Base-by-base conservation (phyloP, 306 rosid genomes). In the Prunus davidiana region DNA sequence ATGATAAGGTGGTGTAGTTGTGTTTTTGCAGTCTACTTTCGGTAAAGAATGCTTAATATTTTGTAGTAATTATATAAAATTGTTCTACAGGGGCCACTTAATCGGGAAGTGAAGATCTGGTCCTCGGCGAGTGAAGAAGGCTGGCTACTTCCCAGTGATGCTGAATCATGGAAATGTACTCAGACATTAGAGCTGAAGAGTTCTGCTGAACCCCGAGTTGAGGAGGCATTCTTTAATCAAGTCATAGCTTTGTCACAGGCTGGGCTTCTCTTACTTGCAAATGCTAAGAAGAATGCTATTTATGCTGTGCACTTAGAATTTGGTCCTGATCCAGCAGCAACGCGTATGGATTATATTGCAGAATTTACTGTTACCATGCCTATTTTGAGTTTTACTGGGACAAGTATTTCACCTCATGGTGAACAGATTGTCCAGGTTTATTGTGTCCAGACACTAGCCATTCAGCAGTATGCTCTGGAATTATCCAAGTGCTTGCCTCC, bases 391-490 rank as follows among this genome's bases (percentile, higher is more conserved):
- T 96, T 93, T 84, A 91, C 97, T 3, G 99, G 99, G 71, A 93
- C 93, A 55, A 89, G 93, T 86, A 80, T 95, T 77, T 82, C 91
- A 46, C 91, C 93, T 67, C 91, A 87, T 69, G 89, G 90, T 20
- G 96, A 91, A 73, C 96, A 96, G 76, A 80, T 87, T 78, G 89
- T 92, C 83, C 98, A 88, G 89, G 96, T 96, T 78, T 96, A 91
- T 88, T 96, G 99, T 82, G 99, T 96, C 80, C 98, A 96, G 85
- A 96, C 99, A 63, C 94, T 86, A 81, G 99, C 99, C 74, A 96
- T 96, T 83, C 99, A 93, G 79, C 97, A 96, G 78, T 96, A 96
- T 88, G 99, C 99, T 76, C 87, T 96, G 91, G 94, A 96, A 75
- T 88, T 96, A 69, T 85, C 94, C 64, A 96, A 91, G 84, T 96